phyloP scores from a whole-genome alignment of 768 basidiomycete genomes.

The Lactarius pseudohatsudake region DNA sequence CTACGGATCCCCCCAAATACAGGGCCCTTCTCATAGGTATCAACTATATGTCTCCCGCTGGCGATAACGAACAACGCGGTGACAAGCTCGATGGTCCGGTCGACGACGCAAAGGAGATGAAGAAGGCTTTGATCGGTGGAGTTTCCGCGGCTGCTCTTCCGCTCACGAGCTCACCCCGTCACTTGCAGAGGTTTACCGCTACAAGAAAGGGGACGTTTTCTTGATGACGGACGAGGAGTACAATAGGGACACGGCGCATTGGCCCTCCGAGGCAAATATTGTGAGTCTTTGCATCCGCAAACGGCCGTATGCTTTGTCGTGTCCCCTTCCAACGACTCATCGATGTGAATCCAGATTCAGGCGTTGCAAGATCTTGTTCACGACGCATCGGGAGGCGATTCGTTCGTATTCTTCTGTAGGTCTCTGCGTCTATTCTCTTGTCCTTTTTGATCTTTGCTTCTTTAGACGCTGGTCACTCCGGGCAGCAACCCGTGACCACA shows the following conservation, averaged over 20 bases:
- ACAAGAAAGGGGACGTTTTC: constrained; percentile 13
- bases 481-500: neutral
- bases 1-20: neutral
- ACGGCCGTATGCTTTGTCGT: neutral
- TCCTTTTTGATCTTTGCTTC: neutral
- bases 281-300: constrained; percentile 13
- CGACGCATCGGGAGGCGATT: constrained; percentile 20
- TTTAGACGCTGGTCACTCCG: constrained; percentile 18
- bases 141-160: neutral
- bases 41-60: constrained; percentile 1
- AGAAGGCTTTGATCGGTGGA: constrained; percentile 19
- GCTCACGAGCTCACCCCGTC: neutral
- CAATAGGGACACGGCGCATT: neutral
- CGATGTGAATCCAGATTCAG: constrained; percentile 15
- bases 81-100: constrained; percentile 8
- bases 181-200: constrained; percentile 5
- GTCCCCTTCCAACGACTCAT: neutral
- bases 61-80: neutral
- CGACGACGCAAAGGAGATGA: constrained; percentile 17
- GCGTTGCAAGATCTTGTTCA: constrained; percentile 26
- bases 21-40: constrained; percentile 7
- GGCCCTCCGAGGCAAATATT: constrained; percentile 25
- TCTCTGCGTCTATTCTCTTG: neutral
- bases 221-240: constrained; percentile 27
- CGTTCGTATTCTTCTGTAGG: constrained; percentile 30